Conservation (phyloP, 331 rosid genomes). For the Quercus tomentella region DNA sequence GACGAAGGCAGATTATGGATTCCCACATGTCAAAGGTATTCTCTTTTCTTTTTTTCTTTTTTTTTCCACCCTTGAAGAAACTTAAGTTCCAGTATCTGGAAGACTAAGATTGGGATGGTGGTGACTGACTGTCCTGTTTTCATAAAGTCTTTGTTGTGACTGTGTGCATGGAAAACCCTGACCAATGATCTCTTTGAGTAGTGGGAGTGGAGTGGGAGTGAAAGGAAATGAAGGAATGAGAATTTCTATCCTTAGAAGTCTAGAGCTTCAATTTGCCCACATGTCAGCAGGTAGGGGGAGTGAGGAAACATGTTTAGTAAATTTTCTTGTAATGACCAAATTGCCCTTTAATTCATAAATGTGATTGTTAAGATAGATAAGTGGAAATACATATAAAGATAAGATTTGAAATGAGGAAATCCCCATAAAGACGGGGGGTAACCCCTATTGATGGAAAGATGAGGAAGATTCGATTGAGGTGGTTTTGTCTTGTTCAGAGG, state of each 20-base stretch:
- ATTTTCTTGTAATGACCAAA: not conserved
- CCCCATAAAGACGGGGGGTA: too few relatives aligned
- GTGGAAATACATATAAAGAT: too few relatives aligned
- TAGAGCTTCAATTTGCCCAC: not conserved
- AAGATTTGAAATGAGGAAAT: too few relatives aligned
- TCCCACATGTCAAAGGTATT: conserved; percentile 82
- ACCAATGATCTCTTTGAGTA: not conserved
- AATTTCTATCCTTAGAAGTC: not conserved
- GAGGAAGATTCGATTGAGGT: too few relatives aligned
- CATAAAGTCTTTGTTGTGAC: not conserved
- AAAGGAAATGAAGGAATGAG: not conserved
- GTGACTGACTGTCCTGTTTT: not conserved
- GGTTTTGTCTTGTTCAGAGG: too few relatives aligned
- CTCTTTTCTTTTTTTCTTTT: not conserved
- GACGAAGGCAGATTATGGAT: conserved; percentile 88
- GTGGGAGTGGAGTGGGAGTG: not conserved
- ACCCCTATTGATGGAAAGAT: too few relatives aligned
- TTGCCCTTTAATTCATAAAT: not conserved
- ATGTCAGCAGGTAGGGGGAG: not conserved
- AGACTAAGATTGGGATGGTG: conserved; percentile 8
- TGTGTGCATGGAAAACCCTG: not conserved
- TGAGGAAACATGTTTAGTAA: not conserved
- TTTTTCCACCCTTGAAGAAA: not conserved
- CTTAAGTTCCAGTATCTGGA: not conserved
- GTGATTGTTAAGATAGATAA: too few relatives aligned